phyloP scores from a whole-genome alignment of 148 eudicot genomes.

The Diospyros kaki region DNA sequence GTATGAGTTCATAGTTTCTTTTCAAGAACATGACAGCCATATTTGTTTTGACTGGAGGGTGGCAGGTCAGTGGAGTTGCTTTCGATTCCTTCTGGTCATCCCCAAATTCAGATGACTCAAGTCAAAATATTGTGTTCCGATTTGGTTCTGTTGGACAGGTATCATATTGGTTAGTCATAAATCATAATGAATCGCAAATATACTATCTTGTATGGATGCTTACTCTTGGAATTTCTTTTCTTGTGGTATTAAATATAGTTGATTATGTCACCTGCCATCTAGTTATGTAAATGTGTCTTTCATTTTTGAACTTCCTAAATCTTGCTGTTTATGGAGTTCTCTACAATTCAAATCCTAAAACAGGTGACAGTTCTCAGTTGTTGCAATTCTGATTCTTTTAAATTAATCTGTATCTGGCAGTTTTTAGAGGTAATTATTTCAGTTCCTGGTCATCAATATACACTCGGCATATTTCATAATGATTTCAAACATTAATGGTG shows the following conservation, averaged over 20 bases:
- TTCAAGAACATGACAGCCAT: background rate
- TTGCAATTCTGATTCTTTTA: background rate
- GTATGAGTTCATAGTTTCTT: background rate
- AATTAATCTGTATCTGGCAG: background rate
- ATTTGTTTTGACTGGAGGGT: slow-evolving; percentile 12
- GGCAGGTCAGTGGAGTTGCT: slow-evolving; percentile 91
- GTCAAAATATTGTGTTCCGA: slow-evolving; percentile 62
- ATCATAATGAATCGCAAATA: background rate
- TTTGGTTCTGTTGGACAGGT: slow-evolving; percentile 97
- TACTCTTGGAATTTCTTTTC: background rate
- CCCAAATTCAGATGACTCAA: slow-evolving; percentile 65
- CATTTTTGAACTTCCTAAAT: background rate
- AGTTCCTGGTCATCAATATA: background rate
- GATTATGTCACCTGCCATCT: background rate
- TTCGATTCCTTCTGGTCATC: slow-evolving; percentile 81
- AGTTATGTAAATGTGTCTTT: background rate
- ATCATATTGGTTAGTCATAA: background rate
- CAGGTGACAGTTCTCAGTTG: slow-evolving; percentile 1
- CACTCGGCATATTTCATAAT: background rate
- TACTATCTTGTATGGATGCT: background rate
- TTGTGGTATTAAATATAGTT: background rate
- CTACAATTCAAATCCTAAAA: background rate
- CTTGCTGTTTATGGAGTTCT: background rate
- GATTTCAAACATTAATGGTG: background rate
- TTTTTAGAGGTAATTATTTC: background rate